These are phyloP conservation scores for Puccinia hordei DNA, from an alignment of 1,284 basidiomycete species.

Conservation along the genomic window DNA sequence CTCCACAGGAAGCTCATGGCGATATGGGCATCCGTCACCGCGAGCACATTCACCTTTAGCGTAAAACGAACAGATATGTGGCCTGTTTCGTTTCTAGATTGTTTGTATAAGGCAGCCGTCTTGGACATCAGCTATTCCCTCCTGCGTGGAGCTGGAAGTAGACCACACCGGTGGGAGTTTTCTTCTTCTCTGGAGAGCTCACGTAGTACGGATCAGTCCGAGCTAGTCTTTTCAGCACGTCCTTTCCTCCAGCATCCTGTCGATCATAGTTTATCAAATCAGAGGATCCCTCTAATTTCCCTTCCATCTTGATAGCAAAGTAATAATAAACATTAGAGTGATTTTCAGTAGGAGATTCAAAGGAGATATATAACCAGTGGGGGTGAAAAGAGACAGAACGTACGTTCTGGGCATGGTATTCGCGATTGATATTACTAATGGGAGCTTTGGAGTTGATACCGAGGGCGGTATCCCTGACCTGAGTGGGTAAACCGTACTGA, in stretches of 20 bases:
- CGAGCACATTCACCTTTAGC: slow-evolving; percentile 91
- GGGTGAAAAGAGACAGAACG: slow-evolving; percentile 59
- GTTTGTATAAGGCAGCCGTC: too few species aligned
- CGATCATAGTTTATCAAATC: slow-evolving; percentile 56
- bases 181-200: background rate
- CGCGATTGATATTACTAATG: slow-evolving; percentile 87
- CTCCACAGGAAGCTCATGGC: slow-evolving; percentile 84
- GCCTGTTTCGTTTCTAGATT: slow-evolving; percentile 76
- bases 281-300: slow-evolving; percentile 53
- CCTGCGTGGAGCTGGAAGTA: background rate
- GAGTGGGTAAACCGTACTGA: slow-evolving; percentile 92
- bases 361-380: background rate
- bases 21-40: slow-evolving; percentile 87
- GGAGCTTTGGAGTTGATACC: slow-evolving; percentile 84
- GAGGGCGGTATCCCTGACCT: slow-evolving; percentile 93
- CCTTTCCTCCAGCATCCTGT: slow-evolving; percentile 70
- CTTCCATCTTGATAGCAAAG: slow-evolving; percentile 32
- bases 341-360: background rate
- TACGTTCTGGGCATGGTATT: slow-evolving; percentile 93
- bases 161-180: background rate
- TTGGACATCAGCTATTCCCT: background rate
- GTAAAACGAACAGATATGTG: slow-evolving; percentile 93
- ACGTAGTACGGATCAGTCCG: slow-evolving; percentile 87
- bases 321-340: background rate
- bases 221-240: slow-evolving; percentile 91